phyloP scores from a whole-genome alignment of 2,329 filamentous ascomycete genomes.

The Cordyceps militaris region DNA sequence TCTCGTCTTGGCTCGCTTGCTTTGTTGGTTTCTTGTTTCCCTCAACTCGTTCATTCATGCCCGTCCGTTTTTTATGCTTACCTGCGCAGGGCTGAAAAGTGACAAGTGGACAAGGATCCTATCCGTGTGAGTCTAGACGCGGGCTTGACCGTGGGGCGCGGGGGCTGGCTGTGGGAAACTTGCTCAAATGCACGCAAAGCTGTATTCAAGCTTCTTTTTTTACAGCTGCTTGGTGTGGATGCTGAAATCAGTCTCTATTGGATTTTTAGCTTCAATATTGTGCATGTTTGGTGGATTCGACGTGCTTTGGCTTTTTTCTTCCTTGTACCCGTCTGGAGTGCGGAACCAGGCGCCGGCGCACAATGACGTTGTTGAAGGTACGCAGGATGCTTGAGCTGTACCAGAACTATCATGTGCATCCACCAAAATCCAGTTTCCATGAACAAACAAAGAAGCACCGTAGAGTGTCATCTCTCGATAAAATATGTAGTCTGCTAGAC shows the following conservation, averaged over 20 bases:
- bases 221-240: neutral
- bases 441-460: too few relatives aligned
- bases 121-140: neutral
- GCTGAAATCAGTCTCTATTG: neutral
- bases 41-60: neutral
- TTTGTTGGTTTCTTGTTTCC: neutral
- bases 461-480: too few relatives aligned
- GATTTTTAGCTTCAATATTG: neutral
- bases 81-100: neutral
- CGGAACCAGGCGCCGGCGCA: too few relatives aligned
- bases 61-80: neutral
- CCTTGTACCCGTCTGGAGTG: too few relatives aligned
- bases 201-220: slow-evolving; percentile 12
- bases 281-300: neutral
- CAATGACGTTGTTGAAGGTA: too few relatives aligned
- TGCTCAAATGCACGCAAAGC: slow-evolving; percentile 35
- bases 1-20: neutral
- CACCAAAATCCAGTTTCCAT: too few relatives aligned
- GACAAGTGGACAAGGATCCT: neutral
- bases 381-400: too few relatives aligned
- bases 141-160: neutral
- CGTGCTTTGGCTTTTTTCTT: too few relatives aligned
- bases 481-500: too few relatives aligned
- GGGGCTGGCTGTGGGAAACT: slow-evolving; percentile 23
- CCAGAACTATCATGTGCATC: too few relatives aligned